phyloP scores from a whole-genome alignment of 2,329 filamentous ascomycete genomes.

The Trichoderma afroharzianum region DNA sequence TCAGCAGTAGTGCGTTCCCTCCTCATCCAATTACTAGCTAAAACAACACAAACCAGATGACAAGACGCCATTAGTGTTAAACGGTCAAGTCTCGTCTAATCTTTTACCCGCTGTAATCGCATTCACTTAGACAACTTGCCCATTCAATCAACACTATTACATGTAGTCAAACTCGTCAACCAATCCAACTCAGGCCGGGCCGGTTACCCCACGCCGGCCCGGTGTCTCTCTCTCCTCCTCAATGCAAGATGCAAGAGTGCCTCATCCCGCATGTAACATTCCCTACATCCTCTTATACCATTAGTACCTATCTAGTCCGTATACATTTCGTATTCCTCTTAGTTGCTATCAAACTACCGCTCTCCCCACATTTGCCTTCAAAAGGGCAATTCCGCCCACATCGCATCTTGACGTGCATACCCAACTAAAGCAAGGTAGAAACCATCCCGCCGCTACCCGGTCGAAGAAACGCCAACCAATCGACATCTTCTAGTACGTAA shows the following conservation, averaged over 20 bases:
- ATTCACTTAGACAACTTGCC: background rate
- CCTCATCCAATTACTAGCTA: background rate
- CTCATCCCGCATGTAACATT: background rate
- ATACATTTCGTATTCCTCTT: background rate
- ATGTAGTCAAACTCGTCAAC: background rate
- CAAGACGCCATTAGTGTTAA: background rate
- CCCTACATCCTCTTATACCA: background rate
- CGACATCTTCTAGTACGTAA: background rate
- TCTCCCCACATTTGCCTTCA: background rate
- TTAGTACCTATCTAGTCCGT: background rate
- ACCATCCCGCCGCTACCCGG: background rate
- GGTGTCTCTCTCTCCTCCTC: background rate
- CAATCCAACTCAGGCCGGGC: background rate
- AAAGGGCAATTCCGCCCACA: constrained; percentile 6
- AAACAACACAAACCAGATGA: background rate
- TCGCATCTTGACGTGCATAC: background rate
- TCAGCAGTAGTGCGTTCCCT: background rate
- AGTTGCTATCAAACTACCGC: background rate
- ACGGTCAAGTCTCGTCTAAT: background rate
- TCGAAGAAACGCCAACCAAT: background rate
- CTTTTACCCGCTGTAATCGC: background rate
- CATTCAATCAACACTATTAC: background rate
- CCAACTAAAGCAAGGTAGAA: background rate
- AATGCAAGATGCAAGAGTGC: background rate
- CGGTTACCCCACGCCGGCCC: background rate